These are phyloP conservation scores for Talaromyces albobiverticillius DNA, from an alignment of 2,329 filamentous ascomycete species.

Conservation along the genomic window DNA sequence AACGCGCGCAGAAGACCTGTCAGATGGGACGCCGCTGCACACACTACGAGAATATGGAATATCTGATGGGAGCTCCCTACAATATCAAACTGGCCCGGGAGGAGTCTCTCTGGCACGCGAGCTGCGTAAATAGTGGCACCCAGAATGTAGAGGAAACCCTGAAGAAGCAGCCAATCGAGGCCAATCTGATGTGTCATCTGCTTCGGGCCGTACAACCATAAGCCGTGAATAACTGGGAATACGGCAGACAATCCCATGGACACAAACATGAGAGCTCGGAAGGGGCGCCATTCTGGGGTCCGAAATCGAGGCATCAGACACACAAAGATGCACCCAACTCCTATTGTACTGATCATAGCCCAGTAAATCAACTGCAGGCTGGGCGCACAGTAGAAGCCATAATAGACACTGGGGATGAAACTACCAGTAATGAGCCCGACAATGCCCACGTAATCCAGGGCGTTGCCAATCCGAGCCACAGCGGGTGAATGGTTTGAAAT, in stretches of 20 bases:
- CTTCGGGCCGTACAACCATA: conserved; percentile 63
- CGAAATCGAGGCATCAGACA: conserved; percentile 81
- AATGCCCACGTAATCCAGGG: conserved; percentile 92
- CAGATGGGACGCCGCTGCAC: conserved; percentile 79
- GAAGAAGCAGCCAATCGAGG: conserved; percentile 72
- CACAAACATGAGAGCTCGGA: conserved; percentile 86
- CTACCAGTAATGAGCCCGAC: conserved; percentile 87
- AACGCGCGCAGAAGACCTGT: conserved; percentile 80
- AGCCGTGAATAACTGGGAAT: conserved; percentile 76
- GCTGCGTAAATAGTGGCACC: conserved; percentile 83
- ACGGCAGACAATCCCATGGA: conserved; percentile 80
- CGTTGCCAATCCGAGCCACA: conserved; percentile 82
- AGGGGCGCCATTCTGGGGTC: conserved; percentile 77
- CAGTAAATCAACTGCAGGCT: conserved; percentile 68
- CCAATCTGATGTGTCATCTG: conserved; percentile 72
- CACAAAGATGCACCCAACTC: conserved; percentile 70
- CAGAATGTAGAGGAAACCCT: conserved; percentile 79
- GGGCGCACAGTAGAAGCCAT: conserved; percentile 73
- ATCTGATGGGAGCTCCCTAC: conserved; percentile 94
- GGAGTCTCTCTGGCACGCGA: conserved; percentile 77
- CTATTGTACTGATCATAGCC: conserved; percentile 73
- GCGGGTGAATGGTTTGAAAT: conserved; percentile 77
- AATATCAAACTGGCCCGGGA: conserved; percentile 80
- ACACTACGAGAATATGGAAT: conserved; percentile 84
- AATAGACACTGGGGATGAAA: conserved; percentile 84